Base-by-base conservation (phyloP, 2,329 filamentous ascomycete genomes). In the Ophioceras dolichostomum region DNA sequence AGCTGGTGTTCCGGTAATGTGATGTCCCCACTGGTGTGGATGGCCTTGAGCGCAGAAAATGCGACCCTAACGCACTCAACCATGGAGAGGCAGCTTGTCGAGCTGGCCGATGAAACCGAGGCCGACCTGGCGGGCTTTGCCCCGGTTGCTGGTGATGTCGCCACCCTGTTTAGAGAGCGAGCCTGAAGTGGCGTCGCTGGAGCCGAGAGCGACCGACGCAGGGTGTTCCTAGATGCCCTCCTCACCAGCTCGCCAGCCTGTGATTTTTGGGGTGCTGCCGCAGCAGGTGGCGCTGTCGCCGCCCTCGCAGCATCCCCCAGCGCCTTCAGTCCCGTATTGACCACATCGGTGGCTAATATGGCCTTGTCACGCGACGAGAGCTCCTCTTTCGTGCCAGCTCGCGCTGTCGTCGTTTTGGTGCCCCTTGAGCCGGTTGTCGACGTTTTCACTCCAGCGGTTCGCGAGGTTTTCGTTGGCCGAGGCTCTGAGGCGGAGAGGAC, bases 61-160 rank as follows among this genome's bases (percentile, higher is more conserved):
- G 79, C 80, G 20, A 73, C 55, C 9, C 80, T 69, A 6, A 78
- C 72, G 48, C 83, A 87, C 57, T 87, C 81, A 10, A 79, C 76
- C 1, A 67, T 69, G 2, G 76, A 65, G 12, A 78, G 51, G 36
- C 68, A 71, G 32, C 63, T 62, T 3, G 60, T 61, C 13, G 61
- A 62, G 50, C 42, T 36, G 45, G 42, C 27, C 4, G 36, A 26
- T 6, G 28, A 31, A 5, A 29, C 26, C 9, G 29, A 37, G 47
- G 31, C 5, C 37, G 43, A n/a, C 45, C 39, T 39, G 16, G 51
- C 37, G 13, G 50, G 42, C 31, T 56, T 65, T 2, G 38, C 22
- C 2, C 57, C 39, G 7, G 49, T 46, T 9, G 59, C 58, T 13
- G 70, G 70, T 8, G 68, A 73, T 10, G 70, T 79, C 5, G 68